Conservation (phyloP, 2,329 filamentous ascomycete genomes). For the Cladophialophora immunda region DNA sequence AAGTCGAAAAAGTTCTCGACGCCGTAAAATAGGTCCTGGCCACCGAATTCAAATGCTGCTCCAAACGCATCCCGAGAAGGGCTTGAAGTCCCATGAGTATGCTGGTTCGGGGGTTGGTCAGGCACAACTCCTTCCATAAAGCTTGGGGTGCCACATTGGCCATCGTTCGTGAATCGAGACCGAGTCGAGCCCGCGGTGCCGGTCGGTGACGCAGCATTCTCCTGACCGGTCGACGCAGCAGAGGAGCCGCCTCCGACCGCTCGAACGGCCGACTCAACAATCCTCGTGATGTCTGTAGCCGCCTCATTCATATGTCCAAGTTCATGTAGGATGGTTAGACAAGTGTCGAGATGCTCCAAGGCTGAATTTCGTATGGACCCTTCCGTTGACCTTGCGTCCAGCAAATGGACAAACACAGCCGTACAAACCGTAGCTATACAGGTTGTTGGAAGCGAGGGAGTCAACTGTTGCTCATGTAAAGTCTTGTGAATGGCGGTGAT, state of each 20-base stretch:
- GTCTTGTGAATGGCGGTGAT: slow-evolving; percentile 18
- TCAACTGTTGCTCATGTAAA: slow-evolving; percentile 17
- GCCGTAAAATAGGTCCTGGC: slow-evolving; percentile 12
- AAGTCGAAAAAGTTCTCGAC: slow-evolving; percentile 24
- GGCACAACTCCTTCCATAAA: slow-evolving; percentile 20
- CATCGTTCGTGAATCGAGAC: not conserved
- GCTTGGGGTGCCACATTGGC: not conserved
- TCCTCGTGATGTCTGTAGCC: slow-evolving; percentile 13
- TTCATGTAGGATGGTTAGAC: slow-evolving; percentile 10
- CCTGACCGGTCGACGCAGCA: not conserved
- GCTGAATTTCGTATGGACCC: slow-evolving; percentile 1
- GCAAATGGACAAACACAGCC: slow-evolving; percentile 18
- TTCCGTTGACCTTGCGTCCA: slow-evolving; percentile 14
- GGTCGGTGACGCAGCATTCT: slow-evolving; percentile 6
- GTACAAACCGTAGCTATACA: slow-evolving; percentile 17
- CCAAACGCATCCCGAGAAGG: slow-evolving; percentile 9
- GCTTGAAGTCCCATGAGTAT: not conserved
- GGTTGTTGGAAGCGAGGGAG: slow-evolving; percentile 3
- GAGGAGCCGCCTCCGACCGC: slow-evolving; percentile 9
- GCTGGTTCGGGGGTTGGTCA: not conserved
- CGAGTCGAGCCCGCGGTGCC: not conserved
- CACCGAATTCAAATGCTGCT: not conserved
- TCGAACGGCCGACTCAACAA: slow-evolving; percentile 14
- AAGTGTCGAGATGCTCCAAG: slow-evolving; percentile 20
- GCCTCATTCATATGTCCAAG: slow-evolving; percentile 14